A percentile compares a stretch with the other conserved stretches of the same genome.
Evolutionary conservation across 2,329 filamentous ascomycete genomes (phyloP).

Genomic region (Xylaria digitata): DNA sequence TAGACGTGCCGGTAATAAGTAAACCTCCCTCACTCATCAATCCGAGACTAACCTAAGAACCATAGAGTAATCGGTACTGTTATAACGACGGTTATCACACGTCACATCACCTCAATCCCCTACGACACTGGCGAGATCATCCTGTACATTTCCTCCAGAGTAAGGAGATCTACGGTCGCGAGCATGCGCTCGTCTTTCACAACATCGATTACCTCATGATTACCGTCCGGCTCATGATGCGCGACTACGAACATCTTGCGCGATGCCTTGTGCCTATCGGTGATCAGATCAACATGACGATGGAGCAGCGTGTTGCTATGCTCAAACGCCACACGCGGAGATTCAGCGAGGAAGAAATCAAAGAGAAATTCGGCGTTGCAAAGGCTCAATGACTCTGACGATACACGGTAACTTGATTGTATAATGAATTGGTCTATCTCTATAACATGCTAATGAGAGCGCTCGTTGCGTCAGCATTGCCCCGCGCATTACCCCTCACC

Average conservation of each 20-base stretch:
- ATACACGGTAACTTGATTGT: background rate
- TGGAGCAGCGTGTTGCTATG: conserved; percentile 72
- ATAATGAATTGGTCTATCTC: background rate
- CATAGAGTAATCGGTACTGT: conserved; percentile 81
- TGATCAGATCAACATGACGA: conserved; percentile 73
- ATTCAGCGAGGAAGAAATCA: conserved; percentile 74
- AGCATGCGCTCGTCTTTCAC: conserved; percentile 80
- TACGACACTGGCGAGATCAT: conserved; percentile 84
- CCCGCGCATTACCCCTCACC: background rate
- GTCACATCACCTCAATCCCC: conserved; percentile 81
- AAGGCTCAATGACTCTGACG: conserved; percentile 19
- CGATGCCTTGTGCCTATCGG: conserved; percentile 79
- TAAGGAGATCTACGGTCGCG: conserved; percentile 73
- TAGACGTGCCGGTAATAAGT: conserved; percentile 78
- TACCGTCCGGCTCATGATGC: conserved; percentile 73
- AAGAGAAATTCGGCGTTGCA: conserved; percentile 60
- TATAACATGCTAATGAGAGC: background rate
- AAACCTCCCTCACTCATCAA: background rate
- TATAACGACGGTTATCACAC: conserved; percentile 88
- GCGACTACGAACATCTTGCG: conserved; percentile 78
- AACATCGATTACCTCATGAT: conserved; percentile 86
- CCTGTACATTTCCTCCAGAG: conserved; percentile 77
- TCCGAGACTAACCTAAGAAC: conserved; percentile 10
- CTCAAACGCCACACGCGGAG: conserved; percentile 71
- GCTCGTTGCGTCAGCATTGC: background rate